phyloP scores from a whole-genome alignment of 345 rosid species.

The Brassica juncea region DNA sequence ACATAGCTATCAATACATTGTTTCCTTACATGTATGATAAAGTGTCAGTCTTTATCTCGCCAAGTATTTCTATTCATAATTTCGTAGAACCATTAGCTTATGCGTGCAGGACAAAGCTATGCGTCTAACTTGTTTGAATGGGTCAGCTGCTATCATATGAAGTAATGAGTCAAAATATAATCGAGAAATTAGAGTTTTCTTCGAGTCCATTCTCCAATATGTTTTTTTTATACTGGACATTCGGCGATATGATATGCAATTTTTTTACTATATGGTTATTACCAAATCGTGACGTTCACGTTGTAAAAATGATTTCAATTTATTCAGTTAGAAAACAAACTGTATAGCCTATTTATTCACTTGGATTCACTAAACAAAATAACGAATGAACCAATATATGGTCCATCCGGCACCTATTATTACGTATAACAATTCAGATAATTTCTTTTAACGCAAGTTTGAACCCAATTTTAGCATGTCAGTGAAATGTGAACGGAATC shows the following conservation, averaged over 20 bases:
- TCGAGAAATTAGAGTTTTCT: background rate
- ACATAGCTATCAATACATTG: background rate
- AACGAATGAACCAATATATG: background rate
- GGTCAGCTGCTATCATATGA: conserved; percentile 10
- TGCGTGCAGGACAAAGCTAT: background rate
- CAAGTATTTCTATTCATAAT: background rate
- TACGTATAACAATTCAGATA: background rate
- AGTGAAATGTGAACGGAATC: conserved; percentile 26
- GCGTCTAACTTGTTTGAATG: conserved; percentile 20
- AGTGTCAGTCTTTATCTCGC: background rate
- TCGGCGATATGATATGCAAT: background rate
- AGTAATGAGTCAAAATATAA: background rate
- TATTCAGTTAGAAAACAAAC: background rate
- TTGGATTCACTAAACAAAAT: background rate
- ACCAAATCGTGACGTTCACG: background rate
- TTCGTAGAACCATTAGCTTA: background rate
- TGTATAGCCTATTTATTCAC: background rate
- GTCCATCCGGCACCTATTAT: background rate
- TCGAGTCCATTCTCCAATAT: background rate
- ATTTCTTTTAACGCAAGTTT: background rate
- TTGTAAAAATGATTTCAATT: background rate
- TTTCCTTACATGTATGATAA: background rate
- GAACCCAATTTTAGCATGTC: conserved; percentile 12
- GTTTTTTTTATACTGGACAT: background rate
- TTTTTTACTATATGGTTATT: no score